Evolutionary conservation across 2,329 filamentous ascomycete species (phyloP).

Genomic region (Parascedosporium putredinis): DNA sequence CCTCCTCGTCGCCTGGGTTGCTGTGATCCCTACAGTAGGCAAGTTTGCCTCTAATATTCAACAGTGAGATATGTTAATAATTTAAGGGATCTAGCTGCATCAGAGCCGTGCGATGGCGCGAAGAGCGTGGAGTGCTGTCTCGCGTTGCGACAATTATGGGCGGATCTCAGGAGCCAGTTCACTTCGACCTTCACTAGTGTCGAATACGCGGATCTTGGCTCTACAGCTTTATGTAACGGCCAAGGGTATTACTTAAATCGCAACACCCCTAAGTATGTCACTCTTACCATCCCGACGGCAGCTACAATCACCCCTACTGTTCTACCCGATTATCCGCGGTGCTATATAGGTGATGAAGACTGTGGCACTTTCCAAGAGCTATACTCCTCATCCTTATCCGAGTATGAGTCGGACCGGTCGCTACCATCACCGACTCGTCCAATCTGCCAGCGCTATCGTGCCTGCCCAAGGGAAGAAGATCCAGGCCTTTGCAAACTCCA

Average conservation of each 20-base stretch:
- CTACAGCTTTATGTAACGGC: background rate
- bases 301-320: background rate
- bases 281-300: background rate
- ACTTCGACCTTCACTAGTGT: background rate
- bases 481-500: too few relatives aligned
- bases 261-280: background rate
- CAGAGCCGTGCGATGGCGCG: background rate
- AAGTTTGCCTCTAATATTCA: background rate
- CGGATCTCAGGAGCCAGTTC: background rate
- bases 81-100: background rate
- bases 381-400: too few relatives aligned
- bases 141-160: background rate
- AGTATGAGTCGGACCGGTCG: too few relatives aligned
- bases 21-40: background rate
- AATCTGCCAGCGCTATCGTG: too few relatives aligned
- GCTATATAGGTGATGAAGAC: background rate
- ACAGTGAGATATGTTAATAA: background rate
- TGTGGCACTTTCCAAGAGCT: too few relatives aligned
- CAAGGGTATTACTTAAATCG: background rate
- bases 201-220: too few relatives aligned
- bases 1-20: background rate
- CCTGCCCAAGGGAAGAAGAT: too few relatives aligned
- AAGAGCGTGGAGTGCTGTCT: background rate
- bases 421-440: too few relatives aligned
- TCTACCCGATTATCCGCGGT: background rate